These are phyloP conservation scores for Oenanthe javanica DNA, from an alignment of 140 eudicot genomes.

Conservation along the genomic window DNA sequence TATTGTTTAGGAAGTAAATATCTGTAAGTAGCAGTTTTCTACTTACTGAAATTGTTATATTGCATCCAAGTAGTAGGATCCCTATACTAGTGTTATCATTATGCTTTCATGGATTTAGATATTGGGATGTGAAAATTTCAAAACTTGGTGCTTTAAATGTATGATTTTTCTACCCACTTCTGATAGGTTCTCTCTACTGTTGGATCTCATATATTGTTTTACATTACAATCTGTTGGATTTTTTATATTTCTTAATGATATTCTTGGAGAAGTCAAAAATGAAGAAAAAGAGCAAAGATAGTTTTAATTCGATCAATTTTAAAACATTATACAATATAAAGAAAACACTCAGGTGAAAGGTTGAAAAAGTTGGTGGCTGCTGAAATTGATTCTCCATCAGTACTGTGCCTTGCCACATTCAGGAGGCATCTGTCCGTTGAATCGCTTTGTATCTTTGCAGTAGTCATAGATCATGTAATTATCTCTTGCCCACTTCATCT, in stretches of 20 bases:
- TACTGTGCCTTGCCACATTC: slow-evolving; percentile 43
- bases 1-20: neutral
- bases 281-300: neutral
- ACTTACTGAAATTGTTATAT: neutral
- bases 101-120: no score
- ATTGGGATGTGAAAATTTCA: neutral
- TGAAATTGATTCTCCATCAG: slow-evolving; percentile 3
- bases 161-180: neutral
- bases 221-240: neutral
- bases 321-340: neutral
- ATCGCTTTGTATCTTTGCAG: slow-evolving; percentile 43
- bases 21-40: neutral
- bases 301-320: neutral
- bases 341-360: neutral
- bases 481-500: slow-evolving; percentile 46
- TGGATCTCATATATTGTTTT: neutral
- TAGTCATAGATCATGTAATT: slow-evolving; percentile 59
- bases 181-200: neutral
- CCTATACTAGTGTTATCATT: neutral
- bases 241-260: neutral
- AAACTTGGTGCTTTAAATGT: neutral
- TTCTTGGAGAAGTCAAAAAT: neutral
- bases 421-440: slow-evolving; percentile 47
- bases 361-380: neutral
- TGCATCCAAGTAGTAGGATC: neutral